Evolutionary conservation across 805 yeast genomes (phyloP).

Genomic region (Candida piceae): DNA sequence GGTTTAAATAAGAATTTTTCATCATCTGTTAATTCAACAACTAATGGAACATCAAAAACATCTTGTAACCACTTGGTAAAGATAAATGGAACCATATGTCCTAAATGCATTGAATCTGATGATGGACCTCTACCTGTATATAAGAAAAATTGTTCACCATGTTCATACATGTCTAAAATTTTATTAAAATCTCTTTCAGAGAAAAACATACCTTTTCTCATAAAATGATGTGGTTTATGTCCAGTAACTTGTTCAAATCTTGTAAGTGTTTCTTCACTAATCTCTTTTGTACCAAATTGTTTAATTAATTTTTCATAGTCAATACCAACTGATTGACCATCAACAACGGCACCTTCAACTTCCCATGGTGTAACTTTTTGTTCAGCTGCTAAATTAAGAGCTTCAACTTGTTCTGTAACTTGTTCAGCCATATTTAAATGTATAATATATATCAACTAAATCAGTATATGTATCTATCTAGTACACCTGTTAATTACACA

Average conservation of each 20-base stretch:
- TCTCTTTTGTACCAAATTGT: conserved; percentile 80
- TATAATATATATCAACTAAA: too few relatives aligned
- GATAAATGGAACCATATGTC: conserved; percentile 92
- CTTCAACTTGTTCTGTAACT: conserved; percentile 18
- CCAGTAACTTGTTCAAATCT: conserved; percentile 85
- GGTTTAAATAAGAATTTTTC: conserved; percentile 95
- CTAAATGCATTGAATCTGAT: conserved; percentile 89
- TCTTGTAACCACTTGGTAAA: conserved; percentile 98
- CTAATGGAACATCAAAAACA: conserved; percentile 92
- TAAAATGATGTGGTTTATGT: conserved; percentile 81
- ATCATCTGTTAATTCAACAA: conserved; percentile 92
- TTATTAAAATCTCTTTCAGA: conserved; percentile 78
- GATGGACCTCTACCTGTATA: conserved; percentile 98
- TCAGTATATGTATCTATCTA: too few relatives aligned
- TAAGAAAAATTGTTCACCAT: conserved; percentile 90
- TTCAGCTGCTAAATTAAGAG: conserved; percentile 27
- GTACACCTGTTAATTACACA: too few relatives aligned
- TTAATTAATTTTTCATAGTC: conserved; percentile 85
- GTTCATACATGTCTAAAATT: conserved; percentile 86
- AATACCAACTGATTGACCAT: conserved; percentile 85
- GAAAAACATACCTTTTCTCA: conserved; percentile 89
- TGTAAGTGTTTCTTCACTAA: conserved; percentile 63
- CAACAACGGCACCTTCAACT: conserved; percentile 96
- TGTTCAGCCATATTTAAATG: conserved; percentile 15
- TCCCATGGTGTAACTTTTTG: conserved; percentile 95